phyloP scores from a whole-genome alignment of 2,329 filamentous ascomycete genomes.

The Stylonectria norvegica region DNA sequence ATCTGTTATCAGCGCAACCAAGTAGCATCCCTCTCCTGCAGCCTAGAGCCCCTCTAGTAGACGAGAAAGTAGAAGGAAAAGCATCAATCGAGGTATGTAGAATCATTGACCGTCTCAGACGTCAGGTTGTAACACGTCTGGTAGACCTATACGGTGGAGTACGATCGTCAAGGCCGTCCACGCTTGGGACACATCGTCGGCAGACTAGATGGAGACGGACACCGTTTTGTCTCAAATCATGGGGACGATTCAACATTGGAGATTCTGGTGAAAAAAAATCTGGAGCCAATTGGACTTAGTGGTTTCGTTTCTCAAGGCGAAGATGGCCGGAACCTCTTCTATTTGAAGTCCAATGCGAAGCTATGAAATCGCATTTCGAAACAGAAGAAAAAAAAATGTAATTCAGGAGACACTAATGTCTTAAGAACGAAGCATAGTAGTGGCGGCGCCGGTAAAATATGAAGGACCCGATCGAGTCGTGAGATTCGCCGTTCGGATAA shows the following conservation, averaged over 20 bases:
- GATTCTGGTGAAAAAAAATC: conserved; percentile 6
- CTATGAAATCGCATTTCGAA: conserved; percentile 8
- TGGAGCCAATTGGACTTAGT: conserved; percentile 21
- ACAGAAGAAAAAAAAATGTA: too few relatives aligned
- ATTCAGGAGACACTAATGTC: too few relatives aligned
- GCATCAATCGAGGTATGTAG: conserved; percentile 24
- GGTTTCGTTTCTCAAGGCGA: conserved; percentile 8
- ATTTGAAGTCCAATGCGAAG: conserved; percentile 10
- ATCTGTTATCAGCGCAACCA: conserved; percentile 10
- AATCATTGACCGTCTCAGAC: neutral
- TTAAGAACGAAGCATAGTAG: too few relatives aligned
- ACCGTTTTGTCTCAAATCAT: conserved; percentile 29
- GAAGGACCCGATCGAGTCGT: too few relatives aligned
- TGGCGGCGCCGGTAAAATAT: too few relatives aligned
- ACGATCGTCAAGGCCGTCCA: conserved; percentile 17
- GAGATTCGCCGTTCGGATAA: too few relatives aligned
- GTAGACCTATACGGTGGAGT: conserved; percentile 33
- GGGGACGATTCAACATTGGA: conserved; percentile 18
- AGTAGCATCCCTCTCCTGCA: conserved; percentile 2
- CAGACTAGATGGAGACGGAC: conserved; percentile 12
- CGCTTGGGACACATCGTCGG: conserved; percentile 23
- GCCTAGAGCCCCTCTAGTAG: conserved; percentile 14
- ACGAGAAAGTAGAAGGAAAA: conserved; percentile 15
- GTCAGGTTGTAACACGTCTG: neutral
- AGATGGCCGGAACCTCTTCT: conserved; percentile 17